Conservation (phyloP, 1,284 basidiomycete species). For the Boletus calvinii region DNA sequence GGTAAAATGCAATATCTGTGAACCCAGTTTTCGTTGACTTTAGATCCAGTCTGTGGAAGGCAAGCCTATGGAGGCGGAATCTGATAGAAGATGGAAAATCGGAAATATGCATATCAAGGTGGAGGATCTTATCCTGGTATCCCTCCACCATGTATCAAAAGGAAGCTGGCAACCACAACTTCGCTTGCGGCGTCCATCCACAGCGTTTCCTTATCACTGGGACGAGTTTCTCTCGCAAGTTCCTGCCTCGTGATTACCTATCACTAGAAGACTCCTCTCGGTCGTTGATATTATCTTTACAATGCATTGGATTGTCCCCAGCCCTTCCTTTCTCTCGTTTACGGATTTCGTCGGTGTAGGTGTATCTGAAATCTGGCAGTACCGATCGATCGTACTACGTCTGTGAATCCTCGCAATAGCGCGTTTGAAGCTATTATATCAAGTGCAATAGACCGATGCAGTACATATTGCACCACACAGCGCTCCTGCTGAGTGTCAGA, state of each 20-base stretch:
- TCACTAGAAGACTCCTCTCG: neutral
- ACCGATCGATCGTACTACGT: too few species aligned
- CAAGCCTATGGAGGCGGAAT: constrained; percentile 56
- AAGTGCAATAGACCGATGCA: too few species aligned
- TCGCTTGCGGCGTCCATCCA: constrained; percentile 40
- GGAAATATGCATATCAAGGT: constrained; percentile 54
- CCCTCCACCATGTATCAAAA: constrained; percentile 75
- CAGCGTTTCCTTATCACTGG: constrained; percentile 1
- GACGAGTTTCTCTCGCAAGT: constrained; percentile 1
- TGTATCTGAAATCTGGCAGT: too few species aligned
- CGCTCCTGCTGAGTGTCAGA: too few species aligned
- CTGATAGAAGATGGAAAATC: constrained; percentile 59
- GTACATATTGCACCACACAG: too few species aligned
- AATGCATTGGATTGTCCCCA: too few species aligned
- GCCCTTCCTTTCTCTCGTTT: too few species aligned
- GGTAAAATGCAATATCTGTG: constrained; percentile 7
- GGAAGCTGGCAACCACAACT: constrained; percentile 78
- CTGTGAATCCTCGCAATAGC: too few species aligned
- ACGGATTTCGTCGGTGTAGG: too few species aligned
- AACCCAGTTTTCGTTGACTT: constrained; percentile 5
- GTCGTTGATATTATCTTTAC: neutral
- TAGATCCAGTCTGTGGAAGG: constrained; percentile 46
- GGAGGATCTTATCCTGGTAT: constrained; percentile 66
- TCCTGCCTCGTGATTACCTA: constrained; percentile 3
- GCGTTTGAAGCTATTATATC: too few species aligned